Conservation (phyloP, 768 basidiomycete species). For the Lactarius psammicola region DNA sequence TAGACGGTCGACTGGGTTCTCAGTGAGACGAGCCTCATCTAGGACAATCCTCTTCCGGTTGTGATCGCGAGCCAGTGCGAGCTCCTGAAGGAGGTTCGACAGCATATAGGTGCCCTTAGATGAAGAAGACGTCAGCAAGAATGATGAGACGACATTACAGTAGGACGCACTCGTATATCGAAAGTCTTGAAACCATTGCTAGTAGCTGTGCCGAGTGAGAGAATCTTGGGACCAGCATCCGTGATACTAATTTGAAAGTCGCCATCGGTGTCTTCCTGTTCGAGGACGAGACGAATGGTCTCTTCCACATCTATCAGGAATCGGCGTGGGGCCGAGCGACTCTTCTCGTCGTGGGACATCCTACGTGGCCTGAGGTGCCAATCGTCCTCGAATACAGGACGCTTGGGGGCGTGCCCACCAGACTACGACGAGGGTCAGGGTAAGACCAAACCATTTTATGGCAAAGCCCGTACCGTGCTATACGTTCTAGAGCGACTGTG, state of each 20-base stretch:
- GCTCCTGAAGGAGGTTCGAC: constrained; percentile 97
- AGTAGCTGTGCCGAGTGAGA: constrained; percentile 93
- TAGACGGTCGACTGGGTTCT: constrained; percentile 95
- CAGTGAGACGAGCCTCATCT: constrained; percentile 96
- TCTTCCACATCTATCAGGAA: constrained; percentile 98
- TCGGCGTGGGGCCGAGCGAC: constrained; percentile 67
- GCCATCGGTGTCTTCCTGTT: constrained; percentile 97
- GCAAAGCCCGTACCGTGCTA: constrained; percentile 60
- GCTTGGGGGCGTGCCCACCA: constrained; percentile 47
- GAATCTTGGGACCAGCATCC: constrained; percentile 94
- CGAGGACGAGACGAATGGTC: constrained; percentile 92
- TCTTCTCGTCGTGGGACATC: constrained; percentile 92
- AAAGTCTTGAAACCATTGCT: constrained; percentile 98
- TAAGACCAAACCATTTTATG: neutral
- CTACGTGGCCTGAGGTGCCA: constrained; percentile 69
- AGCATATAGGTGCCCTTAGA: constrained; percentile 97
- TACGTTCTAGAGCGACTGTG: constrained; percentile 85
- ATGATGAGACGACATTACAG: neutral
- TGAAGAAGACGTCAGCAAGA: constrained; percentile 22
- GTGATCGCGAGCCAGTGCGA: constrained; percentile 94
- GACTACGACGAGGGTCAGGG: constrained; percentile 22
- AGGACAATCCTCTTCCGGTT: constrained; percentile 94
- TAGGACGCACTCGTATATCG: constrained; percentile 75
- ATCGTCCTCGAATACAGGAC: constrained; percentile 76
- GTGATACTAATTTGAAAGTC: constrained; percentile 96